Base-by-base conservation (phyloP, 805 yeast species). In the Saturnispora ahearnii region DNA sequence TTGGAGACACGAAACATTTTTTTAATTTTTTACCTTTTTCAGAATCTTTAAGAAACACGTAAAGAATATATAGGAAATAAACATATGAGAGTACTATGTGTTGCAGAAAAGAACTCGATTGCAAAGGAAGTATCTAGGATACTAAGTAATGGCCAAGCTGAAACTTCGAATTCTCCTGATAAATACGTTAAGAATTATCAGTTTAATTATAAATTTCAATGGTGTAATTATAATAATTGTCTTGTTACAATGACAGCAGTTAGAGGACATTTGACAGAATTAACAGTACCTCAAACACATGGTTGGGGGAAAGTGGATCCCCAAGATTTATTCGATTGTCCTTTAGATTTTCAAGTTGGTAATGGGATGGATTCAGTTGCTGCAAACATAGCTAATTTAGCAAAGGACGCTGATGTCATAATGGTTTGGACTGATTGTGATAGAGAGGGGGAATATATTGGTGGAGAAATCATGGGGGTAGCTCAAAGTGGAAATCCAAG, bases 391-490 rank as follows among this genome's bases (percentile, higher is more conserved):
- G 64, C 74, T 30, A 64, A 64, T 4, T 88, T 88, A 60, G 85
- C 89, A 4, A 63, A 81, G 38, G 60, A 59, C 18, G 77, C 87
- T 5, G 77, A 79, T 47, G 69, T 69, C 37, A 67, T 93, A 49
- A 87, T 88, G 86, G 87, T 93, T 7, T 93, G 99, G 98, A 93
- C 99, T 0, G 99, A 93, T 73, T 93, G 99, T 67, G 98, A 90
- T 73, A 72, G 97, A 34, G 98, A 90, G 63, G 98, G 98, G 2
- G 98, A 90, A 63, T 84, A 81, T 64, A 90, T 90, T 50, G 98
- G 97, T 0, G 79, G 74, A 69, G 96, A 90, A 59, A 79, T 95
- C 13, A 73, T 78, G 33, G 73, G 80, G 48, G 82, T 81, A n/a
- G 96, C 96, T 0, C 61, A 63, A 45, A 72, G 71, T 53, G 69